A percentile compares a stretch with the other conserved stretches of the same genome.
phyloP scores from a whole-genome alignment of 2,329 filamentous ascomycete species.

The Delphinella strobiligena region DNA sequence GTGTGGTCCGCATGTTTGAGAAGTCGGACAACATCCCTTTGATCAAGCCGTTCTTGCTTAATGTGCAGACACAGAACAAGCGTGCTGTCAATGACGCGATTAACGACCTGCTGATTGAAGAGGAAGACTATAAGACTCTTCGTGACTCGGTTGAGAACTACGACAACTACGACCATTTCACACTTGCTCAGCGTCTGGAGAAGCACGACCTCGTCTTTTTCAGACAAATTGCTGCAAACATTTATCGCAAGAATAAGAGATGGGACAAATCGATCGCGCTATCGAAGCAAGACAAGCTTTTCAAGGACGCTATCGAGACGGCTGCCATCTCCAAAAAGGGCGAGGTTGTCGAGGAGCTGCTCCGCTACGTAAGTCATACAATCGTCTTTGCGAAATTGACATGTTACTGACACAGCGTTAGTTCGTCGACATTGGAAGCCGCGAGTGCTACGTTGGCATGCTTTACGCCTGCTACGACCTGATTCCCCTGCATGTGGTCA shows the following conservation, averaged over 20 bases:
- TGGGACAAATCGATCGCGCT: conserved; percentile 98
- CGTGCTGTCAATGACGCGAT: conserved; percentile 95
- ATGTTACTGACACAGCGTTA: too few relatives aligned
- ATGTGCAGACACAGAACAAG: conserved; percentile 96
- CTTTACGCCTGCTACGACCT: conserved; percentile 97
- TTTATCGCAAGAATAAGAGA: conserved; percentile 99
- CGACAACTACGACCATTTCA: conserved; percentile 96
- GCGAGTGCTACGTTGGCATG: conserved; percentile 99
- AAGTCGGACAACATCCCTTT: conserved; percentile 96
- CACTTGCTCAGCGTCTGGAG: conserved; percentile 83
- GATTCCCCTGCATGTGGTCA: conserved; percentile 79
- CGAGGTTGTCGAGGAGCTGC: conserved; percentile 87
- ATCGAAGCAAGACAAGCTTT: conserved; percentile 98
- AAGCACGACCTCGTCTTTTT: conserved; percentile 98
- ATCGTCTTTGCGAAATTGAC: conserved; percentile 1
- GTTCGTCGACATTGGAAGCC: conserved; percentile 98
- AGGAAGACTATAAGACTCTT: conserved; percentile 98
- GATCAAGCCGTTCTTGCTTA: conserved; percentile 97
- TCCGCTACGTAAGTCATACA: conserved; percentile 75
- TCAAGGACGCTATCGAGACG: conserved; percentile 98
- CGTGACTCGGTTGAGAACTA: conserved; percentile 97
- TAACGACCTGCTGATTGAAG: conserved; percentile 93
- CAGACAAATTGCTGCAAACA: conserved; percentile 93
- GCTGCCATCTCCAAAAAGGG: conserved; percentile 81
- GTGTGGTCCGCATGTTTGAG: conserved; percentile 98